Evolutionary conservation across 2,329 filamentous ascomycete species (phyloP).

Genomic region (Diaporthe citri): DNA sequence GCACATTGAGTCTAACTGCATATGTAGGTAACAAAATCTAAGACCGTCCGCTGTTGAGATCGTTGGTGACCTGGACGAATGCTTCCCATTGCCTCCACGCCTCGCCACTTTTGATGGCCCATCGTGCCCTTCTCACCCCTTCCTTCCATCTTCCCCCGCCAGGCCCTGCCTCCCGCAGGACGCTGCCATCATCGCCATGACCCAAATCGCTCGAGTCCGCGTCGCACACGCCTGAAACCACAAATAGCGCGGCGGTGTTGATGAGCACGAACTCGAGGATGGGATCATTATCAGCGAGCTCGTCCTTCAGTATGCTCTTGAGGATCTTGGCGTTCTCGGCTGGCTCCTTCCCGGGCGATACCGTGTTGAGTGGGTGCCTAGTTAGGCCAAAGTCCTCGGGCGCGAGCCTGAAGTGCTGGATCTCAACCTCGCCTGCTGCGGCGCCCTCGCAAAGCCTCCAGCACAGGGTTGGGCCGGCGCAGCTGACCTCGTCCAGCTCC

Average conservation of each 20-base stretch:
- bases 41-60: constrained; percentile 35
- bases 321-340: constrained; percentile 89
- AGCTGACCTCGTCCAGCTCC: constrained; percentile 95
- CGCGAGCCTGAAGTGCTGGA: constrained; percentile 82
- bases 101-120: constrained; percentile 88
- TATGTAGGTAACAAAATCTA: neutral
- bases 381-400: constrained; percentile 90
- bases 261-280: constrained; percentile 94
- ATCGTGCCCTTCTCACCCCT: constrained; percentile 86
- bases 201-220: constrained; percentile 85
- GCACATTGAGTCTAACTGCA: constrained; percentile 8
- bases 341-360: constrained; percentile 88
- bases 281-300: constrained; percentile 81
- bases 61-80: constrained; percentile 87
- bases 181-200: constrained; percentile 81
- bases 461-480: constrained; percentile 88
- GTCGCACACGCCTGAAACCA: constrained; percentile 88
- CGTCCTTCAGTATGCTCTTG: constrained; percentile 78
- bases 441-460: constrained; percentile 77
- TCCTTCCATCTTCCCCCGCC: constrained; percentile 95
- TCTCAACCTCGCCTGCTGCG: constrained; percentile 60
- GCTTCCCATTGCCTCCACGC: constrained; percentile 85
- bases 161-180: constrained; percentile 85
- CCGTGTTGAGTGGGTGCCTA: constrained; percentile 78
- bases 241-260: constrained; percentile 91